Conservation (phyloP, 176 grass and related monocot genomes). For the Carex myosuroides region DNA sequence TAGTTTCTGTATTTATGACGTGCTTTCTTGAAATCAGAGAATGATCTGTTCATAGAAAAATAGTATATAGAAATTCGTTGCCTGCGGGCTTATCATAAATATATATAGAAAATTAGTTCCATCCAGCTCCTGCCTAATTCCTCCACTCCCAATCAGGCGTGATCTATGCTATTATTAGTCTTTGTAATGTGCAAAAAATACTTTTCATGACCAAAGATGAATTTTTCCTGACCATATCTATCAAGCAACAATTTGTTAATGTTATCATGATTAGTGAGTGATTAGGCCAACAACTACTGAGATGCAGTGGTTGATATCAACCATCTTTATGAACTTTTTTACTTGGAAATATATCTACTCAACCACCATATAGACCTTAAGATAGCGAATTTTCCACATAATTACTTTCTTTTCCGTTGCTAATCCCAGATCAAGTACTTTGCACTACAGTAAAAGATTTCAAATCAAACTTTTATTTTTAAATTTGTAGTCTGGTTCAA, state of each 20-base stretch:
- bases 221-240: neutral
- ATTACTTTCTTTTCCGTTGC: neutral
- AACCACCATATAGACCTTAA: neutral
- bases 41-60: neutral
- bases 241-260: slow-evolving; percentile 14
- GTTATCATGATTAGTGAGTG: slow-evolving; percentile 20
- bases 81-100: too few species aligned
- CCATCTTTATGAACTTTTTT: neutral
- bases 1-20: neutral
- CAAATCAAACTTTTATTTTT: neutral
- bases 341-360: slow-evolving; percentile 2
- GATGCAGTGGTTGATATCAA: neutral
- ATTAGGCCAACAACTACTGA: slow-evolving; percentile 21
- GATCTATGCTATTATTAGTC: neutral
- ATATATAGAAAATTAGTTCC: neutral
- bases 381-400: neutral
- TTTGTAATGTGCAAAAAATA: neutral
- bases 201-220: neutral
- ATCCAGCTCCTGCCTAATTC: neutral
- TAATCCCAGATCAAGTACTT: neutral
- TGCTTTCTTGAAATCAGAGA: neutral
- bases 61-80: neutral
- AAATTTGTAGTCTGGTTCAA: neutral
- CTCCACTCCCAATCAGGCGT: neutral
- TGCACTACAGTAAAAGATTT: neutral